A percentile compares a stretch with the other conserved stretches of the same genome.
phyloP scores from a whole-genome alignment of 2,329 filamentous ascomycete species.

The Alternaria hordeiaustralica region DNA sequence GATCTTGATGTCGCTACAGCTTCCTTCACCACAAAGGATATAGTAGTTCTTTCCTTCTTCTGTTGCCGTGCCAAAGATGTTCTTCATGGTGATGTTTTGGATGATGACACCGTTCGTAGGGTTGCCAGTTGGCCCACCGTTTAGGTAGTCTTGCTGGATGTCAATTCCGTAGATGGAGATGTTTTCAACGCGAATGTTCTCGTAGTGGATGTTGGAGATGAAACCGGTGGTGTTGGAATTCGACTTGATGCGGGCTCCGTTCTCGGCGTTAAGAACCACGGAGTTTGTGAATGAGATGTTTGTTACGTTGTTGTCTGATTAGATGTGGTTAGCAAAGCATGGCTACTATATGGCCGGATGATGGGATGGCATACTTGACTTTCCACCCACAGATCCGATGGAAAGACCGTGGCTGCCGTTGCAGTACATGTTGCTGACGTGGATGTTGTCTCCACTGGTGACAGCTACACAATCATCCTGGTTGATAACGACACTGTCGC shows the following conservation, averaged over 20 bases:
- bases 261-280: slow-evolving; percentile 56
- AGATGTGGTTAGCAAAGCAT: background rate
- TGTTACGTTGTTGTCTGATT: slow-evolving; percentile 38
- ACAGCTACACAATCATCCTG: slow-evolving; percentile 66
- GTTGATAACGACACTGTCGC: slow-evolving; percentile 58
- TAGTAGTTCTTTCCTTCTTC: slow-evolving; percentile 51
- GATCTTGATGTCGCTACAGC: slow-evolving; percentile 62
- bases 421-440: slow-evolving; percentile 49
- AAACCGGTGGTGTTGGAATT: slow-evolving; percentile 57
- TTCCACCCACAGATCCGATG: slow-evolving; percentile 61
- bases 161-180: slow-evolving; percentile 57
- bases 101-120: slow-evolving; percentile 56
- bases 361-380: slow-evolving; percentile 14
- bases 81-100: slow-evolving; percentile 48
- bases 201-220: slow-evolving; percentile 21
- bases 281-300: slow-evolving; percentile 56
- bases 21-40: slow-evolving; percentile 60
- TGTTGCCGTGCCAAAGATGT: slow-evolving; percentile 48
- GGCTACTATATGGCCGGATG: too few species aligned
- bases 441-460: slow-evolving; percentile 57
- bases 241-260: slow-evolving; percentile 64
- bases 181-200: slow-evolving; percentile 40
- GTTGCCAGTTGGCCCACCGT: slow-evolving; percentile 49
- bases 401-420: slow-evolving; percentile 62
- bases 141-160: slow-evolving; percentile 59